Conservation (phyloP, 2,329 filamentous ascomycete genomes). For the Catunica adiposa region DNA sequence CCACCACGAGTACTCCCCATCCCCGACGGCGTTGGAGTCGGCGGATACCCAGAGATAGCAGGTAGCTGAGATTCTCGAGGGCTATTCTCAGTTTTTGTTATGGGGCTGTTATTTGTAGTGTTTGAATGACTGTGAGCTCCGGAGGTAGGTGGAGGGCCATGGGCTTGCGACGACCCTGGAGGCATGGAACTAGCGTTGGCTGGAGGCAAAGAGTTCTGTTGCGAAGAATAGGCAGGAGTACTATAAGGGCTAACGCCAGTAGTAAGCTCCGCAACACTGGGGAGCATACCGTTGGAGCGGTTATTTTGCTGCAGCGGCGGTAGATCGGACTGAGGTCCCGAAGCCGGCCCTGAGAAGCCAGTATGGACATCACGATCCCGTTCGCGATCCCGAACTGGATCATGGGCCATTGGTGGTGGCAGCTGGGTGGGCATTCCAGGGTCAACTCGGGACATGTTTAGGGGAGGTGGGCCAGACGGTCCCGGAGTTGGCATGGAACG, state of each 20-base stretch:
- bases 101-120: constrained; percentile 22
- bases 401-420: constrained; percentile 19
- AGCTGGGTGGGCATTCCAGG: background rate
- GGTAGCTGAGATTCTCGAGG: constrained; percentile 25
- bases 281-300: constrained; percentile 32
- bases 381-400: constrained; percentile 13
- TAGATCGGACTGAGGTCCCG: constrained; percentile 6
- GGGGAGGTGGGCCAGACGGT: constrained; percentile 20
- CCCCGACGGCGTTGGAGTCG: constrained; percentile 2
- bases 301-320: constrained; percentile 16
- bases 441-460: constrained; percentile 12
- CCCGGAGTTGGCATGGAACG: constrained; percentile 11
- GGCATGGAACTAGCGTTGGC: no score
- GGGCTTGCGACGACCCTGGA: constrained; percentile 15
- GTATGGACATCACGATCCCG: background rate
- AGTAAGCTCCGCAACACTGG: constrained; percentile 45
- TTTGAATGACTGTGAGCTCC: constrained; percentile 13
- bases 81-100: constrained; percentile 26
- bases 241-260: constrained; percentile 46
- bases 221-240: constrained; percentile 34
- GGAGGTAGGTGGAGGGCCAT: constrained; percentile 16
- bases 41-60: constrained; percentile 21
- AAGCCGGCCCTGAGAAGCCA: background rate
- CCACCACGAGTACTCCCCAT: background rate
- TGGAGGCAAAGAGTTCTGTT: no score